phyloP scores from a whole-genome alignment of 352 stramenopile genomes.

The Elongisporangium senticosum region DNA sequence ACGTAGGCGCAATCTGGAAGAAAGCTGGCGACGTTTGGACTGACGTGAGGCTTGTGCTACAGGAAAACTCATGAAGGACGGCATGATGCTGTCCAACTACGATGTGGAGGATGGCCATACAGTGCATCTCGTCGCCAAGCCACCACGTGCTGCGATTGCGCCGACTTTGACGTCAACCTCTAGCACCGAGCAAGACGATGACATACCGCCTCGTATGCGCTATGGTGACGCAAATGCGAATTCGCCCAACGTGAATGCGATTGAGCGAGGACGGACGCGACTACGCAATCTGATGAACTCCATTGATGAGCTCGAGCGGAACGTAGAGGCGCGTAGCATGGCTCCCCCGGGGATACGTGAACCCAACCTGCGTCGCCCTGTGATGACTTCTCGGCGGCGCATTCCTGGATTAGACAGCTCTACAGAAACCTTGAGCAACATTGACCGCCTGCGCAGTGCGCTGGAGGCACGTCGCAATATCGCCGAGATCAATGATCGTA shows the following conservation, averaged over 20 bases:
- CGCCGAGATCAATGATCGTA: not conserved
- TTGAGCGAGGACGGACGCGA: slow-evolving; percentile 15
- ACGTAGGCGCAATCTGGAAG: slow-evolving; percentile 24
- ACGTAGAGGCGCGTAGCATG: not conserved
- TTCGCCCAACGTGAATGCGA: slow-evolving; percentile 2
- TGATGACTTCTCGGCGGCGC: slow-evolving; percentile 6
- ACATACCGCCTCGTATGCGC: not conserved
- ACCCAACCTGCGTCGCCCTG: slow-evolving; percentile 8
- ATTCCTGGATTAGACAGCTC: not conserved
- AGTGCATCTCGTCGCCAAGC: slow-evolving; percentile 88
- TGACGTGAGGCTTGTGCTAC: not conserved
- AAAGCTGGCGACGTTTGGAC: slow-evolving; percentile 11
- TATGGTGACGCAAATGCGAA: not conserved
- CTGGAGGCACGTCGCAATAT: slow-evolving; percentile 8
- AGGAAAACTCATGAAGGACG: slow-evolving; percentile 86
- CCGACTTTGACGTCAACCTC: not conserved
- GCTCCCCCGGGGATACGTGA: slow-evolving; percentile 8
- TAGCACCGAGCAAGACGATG: not conserved
- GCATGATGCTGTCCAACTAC: slow-evolving; percentile 58
- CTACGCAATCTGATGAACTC: slow-evolving; percentile 13
- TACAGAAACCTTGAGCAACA: slow-evolving; percentile 23
- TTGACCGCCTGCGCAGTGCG: slow-evolving; percentile 50
- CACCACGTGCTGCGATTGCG: slow-evolving; percentile 1
- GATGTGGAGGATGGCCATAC: slow-evolving; percentile 90
- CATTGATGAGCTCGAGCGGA: slow-evolving; percentile 6